These are phyloP conservation scores for Coprinopsis sp. DNA, from an alignment of 768 basidiomycete genomes.

Conservation along the genomic window DNA sequence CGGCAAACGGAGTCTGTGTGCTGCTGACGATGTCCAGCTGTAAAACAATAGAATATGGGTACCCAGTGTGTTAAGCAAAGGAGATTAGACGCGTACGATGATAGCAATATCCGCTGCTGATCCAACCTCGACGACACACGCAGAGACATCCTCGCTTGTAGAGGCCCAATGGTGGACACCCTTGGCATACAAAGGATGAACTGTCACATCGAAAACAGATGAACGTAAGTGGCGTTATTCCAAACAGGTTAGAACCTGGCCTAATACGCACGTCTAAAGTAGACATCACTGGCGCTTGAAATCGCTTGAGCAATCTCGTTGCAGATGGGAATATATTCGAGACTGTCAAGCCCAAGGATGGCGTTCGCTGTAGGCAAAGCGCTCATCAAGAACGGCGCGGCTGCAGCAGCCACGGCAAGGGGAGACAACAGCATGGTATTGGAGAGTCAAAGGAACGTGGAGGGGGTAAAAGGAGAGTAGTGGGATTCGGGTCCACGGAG, in stretches of 20 bases:
- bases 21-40: conserved; percentile 43
- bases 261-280: conserved; percentile 30
- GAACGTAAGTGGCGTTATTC: no score
- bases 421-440: no score
- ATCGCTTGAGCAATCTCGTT: no score
- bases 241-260: background rate
- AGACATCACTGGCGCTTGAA: no score
- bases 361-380: no score
- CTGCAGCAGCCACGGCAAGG: no score
- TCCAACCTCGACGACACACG: conserved; percentile 55
- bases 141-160: conserved; percentile 39
- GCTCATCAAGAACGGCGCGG: no score
- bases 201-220: conserved; percentile 7
- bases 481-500: no score
- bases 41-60: background rate
- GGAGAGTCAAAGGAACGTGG: no score
- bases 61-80: background rate
- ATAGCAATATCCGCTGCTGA: conserved; percentile 41
- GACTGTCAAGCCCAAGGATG: background rate
- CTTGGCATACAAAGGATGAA: conserved; percentile 27
- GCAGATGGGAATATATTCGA: background rate
- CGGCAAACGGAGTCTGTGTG: conserved; percentile 47
- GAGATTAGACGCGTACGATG: conserved; percentile 33
- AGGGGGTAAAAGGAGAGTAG: no score
- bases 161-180: conserved; percentile 49